Conservation (phyloP, 805 yeast genomes). For the Metschnikowia kunwiensis region DNA sequence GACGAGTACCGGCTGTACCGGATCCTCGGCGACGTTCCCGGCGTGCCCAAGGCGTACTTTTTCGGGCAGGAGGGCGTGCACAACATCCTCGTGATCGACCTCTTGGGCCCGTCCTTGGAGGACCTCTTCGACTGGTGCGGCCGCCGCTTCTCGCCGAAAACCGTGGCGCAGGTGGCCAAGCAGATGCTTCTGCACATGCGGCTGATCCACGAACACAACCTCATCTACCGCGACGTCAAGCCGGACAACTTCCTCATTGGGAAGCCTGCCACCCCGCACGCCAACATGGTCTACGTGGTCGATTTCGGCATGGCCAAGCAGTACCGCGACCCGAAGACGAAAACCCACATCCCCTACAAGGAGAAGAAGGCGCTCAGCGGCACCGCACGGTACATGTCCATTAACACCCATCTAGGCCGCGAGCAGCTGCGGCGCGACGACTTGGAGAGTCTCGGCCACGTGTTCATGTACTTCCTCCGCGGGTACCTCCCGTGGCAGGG, state of each 20-base stretch:
- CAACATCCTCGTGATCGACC: conserved; percentile 89
- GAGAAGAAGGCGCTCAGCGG: conserved; percentile 95
- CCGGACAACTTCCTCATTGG: conserved; percentile 97
- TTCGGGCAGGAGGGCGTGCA: conserved; percentile 98
- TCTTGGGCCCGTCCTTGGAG: conserved; percentile 92
- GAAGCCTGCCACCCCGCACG: conserved; percentile 77
- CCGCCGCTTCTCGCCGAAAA: conserved; percentile 78
- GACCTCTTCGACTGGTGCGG: conserved; percentile 99
- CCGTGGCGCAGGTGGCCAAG: conserved; percentile 89
- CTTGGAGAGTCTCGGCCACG: conserved; percentile 94
- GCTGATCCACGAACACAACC: conserved; percentile 81
- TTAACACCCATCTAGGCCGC: conserved; percentile 94
- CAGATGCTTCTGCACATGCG: conserved; percentile 91
- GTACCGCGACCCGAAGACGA: conserved; percentile 94
- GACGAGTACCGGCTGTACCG: conserved; percentile 97
- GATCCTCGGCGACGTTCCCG: conserved; percentile 73
- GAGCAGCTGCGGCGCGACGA: conserved; percentile 97
- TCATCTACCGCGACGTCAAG: conserved; percentile 94
- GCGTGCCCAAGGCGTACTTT: conserved; percentile 95
- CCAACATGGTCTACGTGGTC: conserved; percentile 81
- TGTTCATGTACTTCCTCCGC: conserved; percentile 87
- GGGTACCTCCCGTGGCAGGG: conserved; percentile 99
- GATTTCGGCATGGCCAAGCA: conserved; percentile 99
- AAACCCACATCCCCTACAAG: conserved; percentile 93
- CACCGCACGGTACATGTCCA: conserved; percentile 98